Percentiles rank a stretch among this genome's conserved stretches.
phyloP scores from a whole-genome alignment of 345 rosid genomes.

The Hibiscus tridactylites region DNA sequence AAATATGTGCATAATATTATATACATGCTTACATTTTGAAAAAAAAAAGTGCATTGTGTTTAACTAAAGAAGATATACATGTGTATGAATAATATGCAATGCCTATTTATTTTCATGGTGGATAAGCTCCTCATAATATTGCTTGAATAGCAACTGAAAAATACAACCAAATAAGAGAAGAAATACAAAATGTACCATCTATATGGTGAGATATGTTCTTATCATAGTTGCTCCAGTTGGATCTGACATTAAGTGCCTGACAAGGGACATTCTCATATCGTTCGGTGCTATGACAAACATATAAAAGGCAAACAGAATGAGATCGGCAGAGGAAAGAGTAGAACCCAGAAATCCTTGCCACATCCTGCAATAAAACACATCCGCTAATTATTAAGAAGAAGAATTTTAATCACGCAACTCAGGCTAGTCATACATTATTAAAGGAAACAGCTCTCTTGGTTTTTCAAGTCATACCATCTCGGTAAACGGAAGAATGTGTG shows the following conservation, averaged over 20 bases:
- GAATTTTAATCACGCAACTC: background rate
- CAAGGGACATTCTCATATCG: conserved; percentile 57
- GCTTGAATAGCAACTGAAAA: background rate
- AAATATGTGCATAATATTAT: background rate
- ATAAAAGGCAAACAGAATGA: conserved; percentile 67
- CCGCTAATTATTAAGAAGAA: background rate
- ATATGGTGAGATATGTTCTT: conserved; percentile 55
- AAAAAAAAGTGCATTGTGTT: background rate
- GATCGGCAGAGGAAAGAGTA: conserved; percentile 83
- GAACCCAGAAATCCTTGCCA: conserved; percentile 93
- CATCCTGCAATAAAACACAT: conserved; percentile 50
- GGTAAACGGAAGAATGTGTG: conserved; percentile 81
- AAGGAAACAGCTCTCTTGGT: too few species aligned
- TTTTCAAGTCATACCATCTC: conserved; percentile 45
- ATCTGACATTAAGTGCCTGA: conserved; percentile 75
- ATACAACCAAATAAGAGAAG: conserved; percentile 2
- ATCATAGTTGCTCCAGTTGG: conserved; percentile 92
- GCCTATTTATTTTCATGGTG: background rate
- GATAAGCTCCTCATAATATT: conserved; percentile 4
- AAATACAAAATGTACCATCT: conserved; percentile 4
- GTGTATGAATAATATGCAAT: background rate
- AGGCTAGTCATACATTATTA: background rate
- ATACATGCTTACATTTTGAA: background rate
- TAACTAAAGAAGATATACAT: background rate
- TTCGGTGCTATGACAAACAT: conserved; percentile 83